phyloP scores from a whole-genome alignment of 352 stramenopile species.

The Phytophthora podocarpi region DNA sequence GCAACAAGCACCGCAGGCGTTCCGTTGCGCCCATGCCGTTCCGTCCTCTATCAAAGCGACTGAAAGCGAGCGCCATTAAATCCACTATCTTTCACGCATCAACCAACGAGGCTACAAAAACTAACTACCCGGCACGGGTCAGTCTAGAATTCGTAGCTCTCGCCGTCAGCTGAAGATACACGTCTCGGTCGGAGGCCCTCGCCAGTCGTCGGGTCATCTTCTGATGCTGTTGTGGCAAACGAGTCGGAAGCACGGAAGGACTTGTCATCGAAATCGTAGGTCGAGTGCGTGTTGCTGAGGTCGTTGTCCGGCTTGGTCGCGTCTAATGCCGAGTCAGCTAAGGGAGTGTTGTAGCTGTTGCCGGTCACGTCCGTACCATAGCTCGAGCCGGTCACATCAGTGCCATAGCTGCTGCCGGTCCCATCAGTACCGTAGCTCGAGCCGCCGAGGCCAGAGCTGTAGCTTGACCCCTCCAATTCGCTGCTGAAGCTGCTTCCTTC shows the following conservation, averaged over 20 bases:
- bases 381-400: conserved; percentile 18
- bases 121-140: conserved; percentile 1
- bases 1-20: conserved; percentile 24
- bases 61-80: conserved; percentile 13
- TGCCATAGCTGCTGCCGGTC: conserved; percentile 30
- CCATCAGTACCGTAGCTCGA: conserved; percentile 34
- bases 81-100: conserved; percentile 22
- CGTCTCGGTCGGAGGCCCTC: conserved; percentile 35
- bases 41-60: conserved; percentile 20
- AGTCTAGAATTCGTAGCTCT: conserved; percentile 79
- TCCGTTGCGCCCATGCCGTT: conserved; percentile 28
- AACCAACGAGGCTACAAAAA: conserved; percentile 16
- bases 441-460: conserved; percentile 22
- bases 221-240: conserved; percentile 31
- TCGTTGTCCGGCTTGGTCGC: conserved; percentile 16
- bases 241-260: conserved; percentile 37
- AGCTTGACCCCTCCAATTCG: conserved; percentile 36
- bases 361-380: conserved; percentile 21
- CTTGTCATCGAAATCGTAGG: conserved; percentile 52
- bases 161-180: conserved; percentile 57
- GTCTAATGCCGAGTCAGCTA: conserved; percentile 24
- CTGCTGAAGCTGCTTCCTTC: conserved; percentile 35
- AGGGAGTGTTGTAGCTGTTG: conserved; percentile 22
- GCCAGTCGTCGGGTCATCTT: conserved; percentile 22
- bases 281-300: conserved; percentile 41